A percentile compares a stretch with the other conserved stretches of the same genome.
These are phyloP conservation scores for Yamagishiella unicocca DNA, from an alignment of 139 green algal genomes.

Conservation along the genomic window DNA sequence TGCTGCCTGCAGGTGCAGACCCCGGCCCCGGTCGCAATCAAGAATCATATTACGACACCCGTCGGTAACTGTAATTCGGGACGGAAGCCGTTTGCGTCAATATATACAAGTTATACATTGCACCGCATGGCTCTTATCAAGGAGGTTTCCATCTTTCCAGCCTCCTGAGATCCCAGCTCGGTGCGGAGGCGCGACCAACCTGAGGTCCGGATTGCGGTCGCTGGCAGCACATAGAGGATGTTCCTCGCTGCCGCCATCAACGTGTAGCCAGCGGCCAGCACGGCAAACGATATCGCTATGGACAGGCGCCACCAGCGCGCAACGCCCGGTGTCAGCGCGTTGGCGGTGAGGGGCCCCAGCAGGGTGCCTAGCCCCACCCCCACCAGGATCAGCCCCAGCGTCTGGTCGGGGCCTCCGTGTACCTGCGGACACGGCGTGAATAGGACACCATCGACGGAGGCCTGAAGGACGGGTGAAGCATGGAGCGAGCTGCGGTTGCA, in stretches of 20 bases:
- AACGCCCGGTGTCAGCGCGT: not conserved
- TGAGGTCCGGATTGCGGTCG: not conserved
- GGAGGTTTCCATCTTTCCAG: no score
- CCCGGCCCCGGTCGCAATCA: no score
- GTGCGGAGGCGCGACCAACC: no score
- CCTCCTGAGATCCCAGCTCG: no score
- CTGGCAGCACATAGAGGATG: not conserved
- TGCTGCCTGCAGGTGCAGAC: not conserved
- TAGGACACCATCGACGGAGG: no score
- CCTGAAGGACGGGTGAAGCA: no score
- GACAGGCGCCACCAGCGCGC: constrained; percentile 31
- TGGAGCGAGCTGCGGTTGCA: no score
- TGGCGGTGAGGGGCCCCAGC: constrained; percentile 14
- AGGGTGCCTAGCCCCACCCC: constrained; percentile 29
- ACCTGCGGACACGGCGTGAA: not conserved
- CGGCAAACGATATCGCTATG: not conserved
- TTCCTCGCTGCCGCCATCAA: not conserved
- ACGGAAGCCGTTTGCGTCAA: no score
- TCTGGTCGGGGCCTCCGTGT: constrained; percentile 7
- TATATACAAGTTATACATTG: no score
- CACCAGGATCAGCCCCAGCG: constrained; percentile 31
- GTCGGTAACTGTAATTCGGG: no score
- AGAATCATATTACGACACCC: no score
- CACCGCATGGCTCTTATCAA: no score
- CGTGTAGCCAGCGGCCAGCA: not conserved